These are phyloP conservation scores for Cicer yamashitae DNA, from an alignment of 306 rosid genomes.

Conservation along the genomic window DNA sequence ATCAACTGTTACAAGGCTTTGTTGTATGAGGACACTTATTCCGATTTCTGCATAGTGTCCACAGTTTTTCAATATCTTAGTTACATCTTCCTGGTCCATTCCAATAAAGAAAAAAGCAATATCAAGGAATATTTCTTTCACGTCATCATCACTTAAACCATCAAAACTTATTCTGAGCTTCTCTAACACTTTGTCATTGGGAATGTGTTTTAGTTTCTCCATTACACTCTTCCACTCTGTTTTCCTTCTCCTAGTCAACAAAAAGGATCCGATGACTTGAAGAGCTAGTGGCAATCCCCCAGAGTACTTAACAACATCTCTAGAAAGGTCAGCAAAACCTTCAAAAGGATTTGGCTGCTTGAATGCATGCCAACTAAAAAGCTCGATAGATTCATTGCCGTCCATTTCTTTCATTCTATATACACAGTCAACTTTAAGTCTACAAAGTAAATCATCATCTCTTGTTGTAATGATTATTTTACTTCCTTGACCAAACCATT, in stretches of 20 bases:
- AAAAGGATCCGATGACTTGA: constrained; percentile 5
- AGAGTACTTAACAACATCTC: background rate
- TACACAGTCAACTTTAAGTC: background rate
- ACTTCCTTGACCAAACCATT: constrained; percentile 13
- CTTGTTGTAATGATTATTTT: constrained; percentile 15
- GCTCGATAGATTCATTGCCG: background rate
- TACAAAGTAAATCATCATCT: background rate
- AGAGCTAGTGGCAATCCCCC: background rate
- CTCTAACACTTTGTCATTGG: background rate
- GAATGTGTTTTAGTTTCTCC: background rate
- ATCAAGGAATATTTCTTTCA: constrained; percentile 5
- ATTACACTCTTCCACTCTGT: background rate
- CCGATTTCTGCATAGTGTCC: background rate
- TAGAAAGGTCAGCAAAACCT: background rate
- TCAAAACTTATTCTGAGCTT: constrained; percentile 6
- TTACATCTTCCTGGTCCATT: background rate
- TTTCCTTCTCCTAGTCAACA: background rate
- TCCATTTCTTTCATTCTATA: background rate
- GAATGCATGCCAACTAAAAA: constrained; percentile 27
- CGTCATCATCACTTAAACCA: background rate
- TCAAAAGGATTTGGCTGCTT: background rate
- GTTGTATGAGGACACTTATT: background rate
- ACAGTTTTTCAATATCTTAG: background rate
- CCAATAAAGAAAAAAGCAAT: constrained; percentile 9
- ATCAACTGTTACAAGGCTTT: background rate